Percentiles rank a stretch among this genome's conserved stretches.
phyloP scores from a whole-genome alignment of 2,329 filamentous ascomycete species.

The Exophiala sp. region DNA sequence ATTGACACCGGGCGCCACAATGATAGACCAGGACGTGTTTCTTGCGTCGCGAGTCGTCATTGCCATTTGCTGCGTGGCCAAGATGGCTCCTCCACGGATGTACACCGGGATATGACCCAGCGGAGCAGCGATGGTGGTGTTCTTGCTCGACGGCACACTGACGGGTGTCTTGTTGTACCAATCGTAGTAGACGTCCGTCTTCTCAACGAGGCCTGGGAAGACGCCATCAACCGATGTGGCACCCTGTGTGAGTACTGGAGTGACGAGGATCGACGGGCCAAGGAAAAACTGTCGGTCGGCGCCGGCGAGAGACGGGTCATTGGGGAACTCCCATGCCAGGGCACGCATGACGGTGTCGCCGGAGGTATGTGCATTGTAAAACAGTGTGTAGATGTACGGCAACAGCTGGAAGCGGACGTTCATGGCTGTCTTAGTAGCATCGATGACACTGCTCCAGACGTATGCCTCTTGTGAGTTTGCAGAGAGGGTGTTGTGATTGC shows the following conservation, averaged over 20 bases:
- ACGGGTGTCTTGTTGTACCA: constrained; percentile 68
- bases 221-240: constrained; percentile 61
- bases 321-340: constrained; percentile 67
- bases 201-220: constrained; percentile 60
- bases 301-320: constrained; percentile 64
- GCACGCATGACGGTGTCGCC: constrained; percentile 71
- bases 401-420: constrained; percentile 66
- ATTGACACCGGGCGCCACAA: constrained; percentile 57
- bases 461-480: constrained; percentile 68
- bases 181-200: constrained; percentile 66
- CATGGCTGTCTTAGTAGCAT: constrained; percentile 65
- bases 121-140: constrained; percentile 59
- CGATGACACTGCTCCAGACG: constrained; percentile 62
- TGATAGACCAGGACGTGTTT: constrained; percentile 63
- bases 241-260: constrained; percentile 62
- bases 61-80: constrained; percentile 66
- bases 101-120: constrained; percentile 69
- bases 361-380: constrained; percentile 62
- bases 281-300: constrained; percentile 71
- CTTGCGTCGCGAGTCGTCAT: constrained; percentile 64
- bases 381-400: constrained; percentile 73
- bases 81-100: constrained; percentile 63
- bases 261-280: constrained; percentile 62
- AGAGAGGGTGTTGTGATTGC: constrained; percentile 67
- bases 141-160: constrained; percentile 46